These are phyloP conservation scores for Berberis vulgaris DNA, from an alignment of 164 flowering plant species.

Conservation along the genomic window DNA sequence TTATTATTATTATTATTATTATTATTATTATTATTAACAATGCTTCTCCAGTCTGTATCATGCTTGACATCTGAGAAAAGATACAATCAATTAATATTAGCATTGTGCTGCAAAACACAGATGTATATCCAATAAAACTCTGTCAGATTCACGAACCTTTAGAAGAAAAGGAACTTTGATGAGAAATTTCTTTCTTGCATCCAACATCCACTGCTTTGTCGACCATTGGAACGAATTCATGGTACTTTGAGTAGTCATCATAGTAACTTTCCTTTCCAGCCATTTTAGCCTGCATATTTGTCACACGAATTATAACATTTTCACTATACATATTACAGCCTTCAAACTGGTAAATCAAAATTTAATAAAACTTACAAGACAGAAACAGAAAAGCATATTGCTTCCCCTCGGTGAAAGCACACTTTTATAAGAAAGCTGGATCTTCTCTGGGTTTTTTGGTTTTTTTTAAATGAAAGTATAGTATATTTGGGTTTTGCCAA, in stretches of 20 bases:
- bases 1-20: too few species aligned
- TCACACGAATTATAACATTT: background rate
- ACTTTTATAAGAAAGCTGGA: background rate
- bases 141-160: conserved; percentile 38
- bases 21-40: too few species aligned
- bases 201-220: conserved; percentile 85
- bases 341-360: background rate
- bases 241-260: conserved; percentile 49
- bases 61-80: background rate
- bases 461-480: too few species aligned
- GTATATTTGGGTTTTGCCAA: too few species aligned
- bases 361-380: background rate
- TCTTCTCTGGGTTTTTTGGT: background rate
- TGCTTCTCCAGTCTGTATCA: too few species aligned
- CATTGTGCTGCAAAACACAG: background rate
- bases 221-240: conserved; percentile 87
- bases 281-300: conserved; percentile 43
- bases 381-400: background rate
- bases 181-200: conserved; percentile 55
- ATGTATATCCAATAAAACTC: background rate
- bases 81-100: background rate
- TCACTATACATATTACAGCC: background rate
- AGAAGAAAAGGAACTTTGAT: conserved; percentile 28
- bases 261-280: conserved; percentile 40
- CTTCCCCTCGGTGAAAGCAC: background rate